A percentile compares a stretch with the other conserved stretches of the same genome.
Evolutionary conservation across 805 yeast species (phyloP).

Genomic region (Lachancea sp.): DNA sequence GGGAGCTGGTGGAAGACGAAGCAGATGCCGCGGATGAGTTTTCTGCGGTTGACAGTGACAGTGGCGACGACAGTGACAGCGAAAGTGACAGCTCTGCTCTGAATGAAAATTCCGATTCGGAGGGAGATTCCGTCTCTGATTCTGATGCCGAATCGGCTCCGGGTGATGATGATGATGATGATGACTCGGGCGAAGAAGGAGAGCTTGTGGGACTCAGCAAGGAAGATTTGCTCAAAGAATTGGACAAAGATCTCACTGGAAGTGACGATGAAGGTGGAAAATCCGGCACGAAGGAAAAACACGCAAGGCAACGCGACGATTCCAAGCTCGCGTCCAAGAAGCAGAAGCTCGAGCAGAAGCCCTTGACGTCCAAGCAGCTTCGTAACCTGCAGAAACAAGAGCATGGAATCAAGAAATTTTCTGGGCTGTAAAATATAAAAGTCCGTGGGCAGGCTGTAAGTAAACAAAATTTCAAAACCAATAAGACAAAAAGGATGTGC

Average conservation of each 20-base stretch:
- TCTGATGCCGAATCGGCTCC: constrained; percentile 22
- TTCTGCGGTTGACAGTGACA: neutral
- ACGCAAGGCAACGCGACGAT: constrained; percentile 12
- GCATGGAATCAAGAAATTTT: constrained; percentile 62
- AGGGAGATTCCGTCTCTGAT: constrained; percentile 9
- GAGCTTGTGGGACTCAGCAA: constrained; percentile 19
- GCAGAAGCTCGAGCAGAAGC: constrained; percentile 30
- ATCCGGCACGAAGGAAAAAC: constrained; percentile 12
- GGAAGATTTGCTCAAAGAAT: constrained; percentile 30
- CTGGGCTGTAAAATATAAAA: constrained; percentile 38
- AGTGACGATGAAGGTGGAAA: constrained; percentile 12
- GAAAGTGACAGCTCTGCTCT: neutral
- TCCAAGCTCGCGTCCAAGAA: constrained; percentile 23
- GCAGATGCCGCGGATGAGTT: neutral
- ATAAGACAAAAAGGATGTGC: neutral
- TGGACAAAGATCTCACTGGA: constrained; percentile 24
- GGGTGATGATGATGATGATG: constrained; percentile 23
- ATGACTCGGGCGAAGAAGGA: constrained; percentile 18
- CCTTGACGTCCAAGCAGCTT: constrained; percentile 40
- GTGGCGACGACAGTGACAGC: constrained; percentile 14
- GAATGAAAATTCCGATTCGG: constrained; percentile 6
- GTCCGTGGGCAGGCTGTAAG: neutral
- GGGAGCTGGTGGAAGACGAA: constrained; percentile 46
- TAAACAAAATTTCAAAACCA: neutral
- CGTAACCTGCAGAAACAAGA: constrained; percentile 46